Percentiles rank a stretch among this genome's conserved stretches.
Conservation (phyloP, 306 rosid genomes). For the Geum urbanum region DNA sequence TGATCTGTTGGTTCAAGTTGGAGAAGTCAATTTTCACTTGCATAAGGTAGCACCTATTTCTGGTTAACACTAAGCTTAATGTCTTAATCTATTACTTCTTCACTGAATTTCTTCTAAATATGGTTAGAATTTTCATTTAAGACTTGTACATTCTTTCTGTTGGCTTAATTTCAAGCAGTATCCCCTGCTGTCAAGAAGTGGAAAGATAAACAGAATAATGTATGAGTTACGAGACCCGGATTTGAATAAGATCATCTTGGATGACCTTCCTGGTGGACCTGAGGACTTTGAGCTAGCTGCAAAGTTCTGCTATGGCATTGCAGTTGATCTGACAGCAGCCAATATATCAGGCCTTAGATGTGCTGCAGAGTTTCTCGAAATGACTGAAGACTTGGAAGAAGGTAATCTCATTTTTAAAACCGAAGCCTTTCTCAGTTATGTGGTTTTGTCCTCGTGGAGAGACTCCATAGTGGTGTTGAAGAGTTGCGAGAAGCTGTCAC, state of each 20-base stretch:
- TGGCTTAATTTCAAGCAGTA: constrained; percentile 40
- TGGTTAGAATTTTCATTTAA: not conserved
- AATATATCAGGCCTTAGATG: constrained; percentile 94
- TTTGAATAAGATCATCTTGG: constrained; percentile 58
- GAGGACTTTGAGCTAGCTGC: constrained; percentile 89
- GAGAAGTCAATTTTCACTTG: constrained; percentile 62
- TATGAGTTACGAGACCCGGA: constrained; percentile 65
- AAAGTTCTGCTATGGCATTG: constrained; percentile 86
- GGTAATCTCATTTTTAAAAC: constrained; percentile 96
- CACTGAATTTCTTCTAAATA: not conserved
- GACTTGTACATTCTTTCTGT: constrained; percentile 19
- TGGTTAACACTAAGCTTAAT: not conserved
- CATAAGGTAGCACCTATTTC: constrained; percentile 60
- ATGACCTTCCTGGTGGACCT: constrained; percentile 87
- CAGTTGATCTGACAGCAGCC: constrained; percentile 92
- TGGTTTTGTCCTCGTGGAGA: constrained; percentile 91
- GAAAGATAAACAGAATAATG: constrained; percentile 77
- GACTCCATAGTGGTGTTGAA: constrained; percentile 90
- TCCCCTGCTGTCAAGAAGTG: constrained; percentile 88
- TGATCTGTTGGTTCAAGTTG: constrained; percentile 72
- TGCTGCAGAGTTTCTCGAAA: constrained; percentile 90
- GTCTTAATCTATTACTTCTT: not conserved
- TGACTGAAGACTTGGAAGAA: constrained; percentile 97
- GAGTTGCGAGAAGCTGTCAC: constrained; percentile 90
- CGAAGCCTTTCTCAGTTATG: constrained; percentile 95